These are phyloP conservation scores for Colletotrichum liriopes DNA, from an alignment of 2,329 filamentous ascomycete genomes.

Conservation along the genomic window DNA sequence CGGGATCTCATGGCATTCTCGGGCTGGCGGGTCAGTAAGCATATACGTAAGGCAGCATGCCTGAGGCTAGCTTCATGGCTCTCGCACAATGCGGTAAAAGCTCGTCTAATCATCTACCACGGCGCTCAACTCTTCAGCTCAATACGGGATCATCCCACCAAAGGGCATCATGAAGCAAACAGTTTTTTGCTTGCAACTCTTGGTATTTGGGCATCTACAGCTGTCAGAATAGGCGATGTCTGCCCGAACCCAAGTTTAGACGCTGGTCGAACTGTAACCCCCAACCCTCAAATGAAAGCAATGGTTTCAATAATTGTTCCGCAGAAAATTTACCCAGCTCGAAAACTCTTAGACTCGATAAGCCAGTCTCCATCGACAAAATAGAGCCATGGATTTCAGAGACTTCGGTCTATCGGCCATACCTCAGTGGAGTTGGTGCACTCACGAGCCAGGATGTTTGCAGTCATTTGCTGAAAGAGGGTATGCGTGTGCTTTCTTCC, in stretches of 20 bases:
- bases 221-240: not conserved
- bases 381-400: not conserved
- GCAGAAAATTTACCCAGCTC: not conserved
- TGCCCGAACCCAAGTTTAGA: not conserved
- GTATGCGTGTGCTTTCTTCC: not conserved
- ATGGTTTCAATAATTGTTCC: not conserved
- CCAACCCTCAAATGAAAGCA: not conserved
- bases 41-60: not conserved
- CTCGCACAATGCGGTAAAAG: not conserved
- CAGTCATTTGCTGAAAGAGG: not conserved
- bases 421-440: not conserved
- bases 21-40: not conserved
- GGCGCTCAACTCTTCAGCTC: not conserved
- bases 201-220: not conserved
- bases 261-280: not conserved
- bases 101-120: not conserved
- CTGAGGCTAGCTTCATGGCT: not conserved
- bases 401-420: not conserved
- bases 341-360: not conserved
- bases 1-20: slow-evolving; percentile 1
- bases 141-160: not conserved
- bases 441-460: not conserved
- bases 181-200: not conserved
- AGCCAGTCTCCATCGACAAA: too few relatives aligned
- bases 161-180: not conserved